Base-by-base conservation (phyloP, 179 eudicot genomes). In the Corrigiola litoralis region DNA sequence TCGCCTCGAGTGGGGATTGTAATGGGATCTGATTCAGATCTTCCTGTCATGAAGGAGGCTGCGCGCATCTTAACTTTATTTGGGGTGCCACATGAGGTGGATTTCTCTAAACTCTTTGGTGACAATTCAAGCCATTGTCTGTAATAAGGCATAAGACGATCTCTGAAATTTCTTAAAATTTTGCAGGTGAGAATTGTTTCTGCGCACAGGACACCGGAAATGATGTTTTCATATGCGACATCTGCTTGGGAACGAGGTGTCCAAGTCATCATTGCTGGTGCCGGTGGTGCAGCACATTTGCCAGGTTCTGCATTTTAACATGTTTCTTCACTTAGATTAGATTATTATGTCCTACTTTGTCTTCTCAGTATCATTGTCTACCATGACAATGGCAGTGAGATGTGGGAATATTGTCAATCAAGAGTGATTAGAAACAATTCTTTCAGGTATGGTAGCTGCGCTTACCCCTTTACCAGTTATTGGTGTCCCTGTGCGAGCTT, bases 21-120 rank as follows among this genome's bases (percentile, higher is more conserved):
- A 61, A 94, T 94, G 99, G 99, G 99, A 36, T 94, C 97, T 27
- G 97, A 90, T 72, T 94, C 99, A 25, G 97, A 94, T 80, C 96
- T 90, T 63, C 94, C 89, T 29, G 90, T 90, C 38, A 94, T 94
- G 97, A 90, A 90, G 76, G 95, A 88, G 2, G 96, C 99, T 72
- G 88, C 96, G 36, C 77, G 75, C 60, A 72, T 94, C 24, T 75
- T 94, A 65, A 72, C 61, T 54, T 71, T 79, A 67, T 94, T 94
- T 79, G 85, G 73, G 51, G 84, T 94, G 31, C 70, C 85, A 63
- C 61, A 79, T 54, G 99, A 94, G 89, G 99, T 88, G 67, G 32
- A 46, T 52, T 24, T 63, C 37, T 50, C 41, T 57, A 7, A 23
- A 7, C 2, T 38, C n/a, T 62, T 23, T 62, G 2, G 18, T 16